These are phyloP conservation scores for Thozetella sp. DNA, from an alignment of 495 filamentous ascomycete species.

Conservation along the genomic window DNA sequence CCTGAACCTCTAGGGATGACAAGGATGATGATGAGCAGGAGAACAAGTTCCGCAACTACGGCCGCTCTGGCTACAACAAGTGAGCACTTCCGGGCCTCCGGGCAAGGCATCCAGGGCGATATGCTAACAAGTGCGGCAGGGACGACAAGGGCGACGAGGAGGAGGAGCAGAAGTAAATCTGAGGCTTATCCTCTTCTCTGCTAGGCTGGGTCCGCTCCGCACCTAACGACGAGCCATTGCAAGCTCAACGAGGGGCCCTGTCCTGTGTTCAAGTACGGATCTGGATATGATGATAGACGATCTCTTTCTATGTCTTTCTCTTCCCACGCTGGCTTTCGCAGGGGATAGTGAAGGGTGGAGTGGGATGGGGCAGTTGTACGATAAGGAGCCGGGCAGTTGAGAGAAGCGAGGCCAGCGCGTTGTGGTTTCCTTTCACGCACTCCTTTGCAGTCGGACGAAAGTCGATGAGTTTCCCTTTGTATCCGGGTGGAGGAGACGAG, in stretches of 20 bases:
- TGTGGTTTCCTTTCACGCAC: not conserved
- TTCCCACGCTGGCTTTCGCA: not conserved
- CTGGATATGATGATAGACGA: too few relatives aligned
- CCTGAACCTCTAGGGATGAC: slow-evolving; percentile 21
- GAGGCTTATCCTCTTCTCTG: not conserved
- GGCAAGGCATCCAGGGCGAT: not conserved
- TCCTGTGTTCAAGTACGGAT: not conserved
- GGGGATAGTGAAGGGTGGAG: not conserved
- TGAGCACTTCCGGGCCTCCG: slow-evolving; percentile 8
- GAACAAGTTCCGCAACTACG: slow-evolving; percentile 33
- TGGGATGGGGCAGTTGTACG: not conserved
- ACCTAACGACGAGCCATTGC: not conserved
- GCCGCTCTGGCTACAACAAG: slow-evolving; percentile 50
- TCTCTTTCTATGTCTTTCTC: not conserved
- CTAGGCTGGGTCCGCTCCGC: not conserved
- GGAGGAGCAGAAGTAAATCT: slow-evolving; percentile 26
- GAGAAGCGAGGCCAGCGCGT: not conserved
- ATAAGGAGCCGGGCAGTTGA: not conserved
- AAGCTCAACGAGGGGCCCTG: slow-evolving; percentile 2
- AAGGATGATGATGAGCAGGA: slow-evolving; percentile 39
- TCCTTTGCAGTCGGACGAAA: not conserved
- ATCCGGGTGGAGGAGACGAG: not conserved
- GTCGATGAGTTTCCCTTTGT: not conserved
- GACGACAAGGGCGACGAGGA: slow-evolving; percentile 28
- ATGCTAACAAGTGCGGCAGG: slow-evolving; percentile 5